Evolutionary conservation across 2,329 filamentous ascomycete genomes (phyloP).

Genomic region (Fusarium sacchari): DNA sequence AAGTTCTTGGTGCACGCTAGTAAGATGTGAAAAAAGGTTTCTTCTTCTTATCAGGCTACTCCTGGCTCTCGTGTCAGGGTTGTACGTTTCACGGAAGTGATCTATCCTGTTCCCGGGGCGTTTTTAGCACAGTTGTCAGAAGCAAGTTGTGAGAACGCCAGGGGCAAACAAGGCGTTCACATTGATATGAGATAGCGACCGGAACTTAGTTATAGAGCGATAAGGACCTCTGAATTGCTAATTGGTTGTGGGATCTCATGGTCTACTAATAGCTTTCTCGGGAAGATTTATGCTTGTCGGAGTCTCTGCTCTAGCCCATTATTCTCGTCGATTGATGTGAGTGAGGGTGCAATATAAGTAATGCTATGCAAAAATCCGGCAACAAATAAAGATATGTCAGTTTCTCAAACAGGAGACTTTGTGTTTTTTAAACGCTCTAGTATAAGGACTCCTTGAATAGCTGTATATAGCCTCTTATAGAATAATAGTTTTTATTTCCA

Average conservation of each 20-base stretch:
- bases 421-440: not conserved
- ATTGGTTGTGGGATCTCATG: not conserved
- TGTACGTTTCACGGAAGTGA: rapidly evolving
- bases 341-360: not conserved
- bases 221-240: rapidly evolving
- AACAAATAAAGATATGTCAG: not conserved
- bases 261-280: rapidly evolving
- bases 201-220: not conserved
- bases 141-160: not conserved
- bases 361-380: not conserved
- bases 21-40: not conserved
- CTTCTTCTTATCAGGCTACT: not conserved
- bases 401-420: too few species aligned
- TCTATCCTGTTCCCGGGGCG: not conserved
- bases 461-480: too few species aligned
- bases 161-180: not conserved
- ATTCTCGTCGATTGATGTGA: not conserved
- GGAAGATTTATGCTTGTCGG: not conserved
- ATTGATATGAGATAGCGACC: not conserved
- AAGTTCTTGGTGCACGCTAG: not conserved
- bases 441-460: too few species aligned
- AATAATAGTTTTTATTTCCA: too few species aligned
- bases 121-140: not conserved
- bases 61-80: not conserved
- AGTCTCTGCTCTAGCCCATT: not conserved